Percentiles rank a stretch among this genome's conserved stretches.
These are phyloP conservation scores for Jaltomata sinuosa DNA, from an alignment of 257 asterid genomes.

Conservation along the genomic window DNA sequence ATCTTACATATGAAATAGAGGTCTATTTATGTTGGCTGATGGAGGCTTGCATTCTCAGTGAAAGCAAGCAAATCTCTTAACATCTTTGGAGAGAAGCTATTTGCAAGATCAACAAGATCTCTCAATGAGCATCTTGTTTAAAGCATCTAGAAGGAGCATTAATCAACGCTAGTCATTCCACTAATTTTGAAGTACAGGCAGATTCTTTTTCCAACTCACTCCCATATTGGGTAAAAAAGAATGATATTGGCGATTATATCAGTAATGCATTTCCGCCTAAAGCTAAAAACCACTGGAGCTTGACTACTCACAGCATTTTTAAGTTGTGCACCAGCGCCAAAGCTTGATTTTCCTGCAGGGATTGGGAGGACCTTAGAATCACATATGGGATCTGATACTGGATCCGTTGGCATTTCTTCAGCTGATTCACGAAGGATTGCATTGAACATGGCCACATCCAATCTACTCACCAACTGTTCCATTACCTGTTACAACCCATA, in stretches of 20 bases:
- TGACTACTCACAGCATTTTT: constrained; percentile 71
- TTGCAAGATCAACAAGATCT: background rate
- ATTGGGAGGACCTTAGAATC: constrained; percentile 77
- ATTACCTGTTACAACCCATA: constrained; percentile 42
- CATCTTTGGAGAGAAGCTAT: background rate
- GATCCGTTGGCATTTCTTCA: constrained; percentile 86
- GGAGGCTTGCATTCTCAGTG: background rate
- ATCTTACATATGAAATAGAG: background rate
- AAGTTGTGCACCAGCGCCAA: constrained; percentile 81
- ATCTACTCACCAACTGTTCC: constrained; percentile 84
- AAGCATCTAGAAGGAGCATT: background rate
- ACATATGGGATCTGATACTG: constrained; percentile 86
- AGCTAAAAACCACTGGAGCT: background rate
- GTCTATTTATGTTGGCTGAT: background rate
- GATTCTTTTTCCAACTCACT: background rate
- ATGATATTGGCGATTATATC: background rate
- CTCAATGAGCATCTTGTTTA: background rate
- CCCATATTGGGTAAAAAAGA: background rate
- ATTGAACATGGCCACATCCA: constrained; percentile 93
- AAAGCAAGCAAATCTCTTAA: background rate
- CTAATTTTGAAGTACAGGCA: background rate
- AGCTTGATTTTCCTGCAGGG: constrained; percentile 75
- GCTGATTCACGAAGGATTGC: constrained; percentile 85
- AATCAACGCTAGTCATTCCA: background rate
- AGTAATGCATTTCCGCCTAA: background rate